phyloP scores from a whole-genome alignment of 768 basidiomycete genomes.

The Rhizopogon vulgaris region DNA sequence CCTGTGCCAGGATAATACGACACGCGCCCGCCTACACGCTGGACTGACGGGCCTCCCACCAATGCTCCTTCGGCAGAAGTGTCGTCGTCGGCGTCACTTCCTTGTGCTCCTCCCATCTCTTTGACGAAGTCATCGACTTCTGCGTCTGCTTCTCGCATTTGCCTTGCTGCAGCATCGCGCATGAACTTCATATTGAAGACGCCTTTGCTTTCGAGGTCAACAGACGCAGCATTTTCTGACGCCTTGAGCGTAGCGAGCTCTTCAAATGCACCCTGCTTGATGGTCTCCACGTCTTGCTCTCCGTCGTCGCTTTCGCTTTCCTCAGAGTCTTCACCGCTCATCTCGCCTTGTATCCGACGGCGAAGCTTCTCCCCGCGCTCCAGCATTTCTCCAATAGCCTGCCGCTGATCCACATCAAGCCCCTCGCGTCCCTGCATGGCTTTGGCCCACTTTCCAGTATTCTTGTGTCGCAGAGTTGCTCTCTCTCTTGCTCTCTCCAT shows the following conservation, averaged over 20 bases:
- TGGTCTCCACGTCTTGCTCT: conserved; percentile 35
- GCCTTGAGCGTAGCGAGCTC: conserved; percentile 55
- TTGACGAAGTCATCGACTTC: conserved; percentile 67
- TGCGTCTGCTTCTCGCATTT: conserved; percentile 47
- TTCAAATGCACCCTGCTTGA: conserved; percentile 69
- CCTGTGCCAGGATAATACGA: conserved; percentile 49
- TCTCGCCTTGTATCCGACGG: conserved; percentile 66
- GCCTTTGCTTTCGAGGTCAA: conserved; percentile 45
- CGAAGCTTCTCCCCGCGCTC: conserved; percentile 74
- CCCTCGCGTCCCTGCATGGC: conserved; percentile 66
- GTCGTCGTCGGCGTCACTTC: conserved; percentile 26
- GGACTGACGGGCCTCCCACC: conserved; percentile 32
- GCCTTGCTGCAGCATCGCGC: conserved; percentile 81
- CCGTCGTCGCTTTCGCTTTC: conserved; percentile 35
- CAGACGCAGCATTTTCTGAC: conserved; percentile 25
- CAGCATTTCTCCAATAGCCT: conserved; percentile 82
- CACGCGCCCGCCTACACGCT: conserved; percentile 64
- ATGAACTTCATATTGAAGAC: conserved; percentile 98
- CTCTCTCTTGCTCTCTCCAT: conserved; percentile 79
- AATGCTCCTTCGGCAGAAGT: conserved; percentile 23
- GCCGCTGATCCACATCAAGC: conserved; percentile 52
- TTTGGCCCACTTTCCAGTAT: conserved; percentile 84
- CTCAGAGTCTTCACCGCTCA: conserved; percentile 48
- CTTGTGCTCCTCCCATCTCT: conserved; percentile 49
- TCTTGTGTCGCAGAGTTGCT: conserved; percentile 84